Evolutionary conservation across 768 basidiomycete genomes (phyloP), one percentile per base, ranked within the genome.

Genomic region (Strobilomyces echinocephalus): DNA sequence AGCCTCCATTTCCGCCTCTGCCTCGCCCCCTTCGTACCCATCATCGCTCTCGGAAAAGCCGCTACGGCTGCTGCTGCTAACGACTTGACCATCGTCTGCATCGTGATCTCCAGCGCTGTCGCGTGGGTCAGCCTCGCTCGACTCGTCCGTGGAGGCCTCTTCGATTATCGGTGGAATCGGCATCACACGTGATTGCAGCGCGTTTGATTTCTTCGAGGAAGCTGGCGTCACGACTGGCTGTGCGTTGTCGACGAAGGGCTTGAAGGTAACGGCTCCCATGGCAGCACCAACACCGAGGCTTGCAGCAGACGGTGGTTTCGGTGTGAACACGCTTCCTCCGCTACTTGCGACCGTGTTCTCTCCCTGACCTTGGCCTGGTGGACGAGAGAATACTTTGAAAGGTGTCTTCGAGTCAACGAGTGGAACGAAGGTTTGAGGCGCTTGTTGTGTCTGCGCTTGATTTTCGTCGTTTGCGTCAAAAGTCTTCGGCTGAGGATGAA

Each of bases 361-460:
- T 24, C 68, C 64, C 43, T 77, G 73, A 39, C 76, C 74, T 43
- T 64, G 66, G 34, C 54, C 57, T 0, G 83, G 69, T n/a, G 77
- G 88, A 15, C 85, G 79, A 53, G 82, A 87, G 68, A 91, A 91
- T 18, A 91, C 88, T 57, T 72, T 86, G 63, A 75, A 74, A 11
- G 76, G 74, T 14, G 72, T 64, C 49, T 73, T 66, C 8, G 70
- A 58, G 46, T 78, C 75, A 8, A 65, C 64, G 50, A 76, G 73
- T 3, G 77, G 73, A 26, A 67, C 65, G 50, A 76, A 75, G 74
- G 75, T 75, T 35, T 72, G 70, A 40, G 66, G 41, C 16, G 59
- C 49, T 45, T 56, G 55, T 10, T 55, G 62, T 30, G 45, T 36
- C 35, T 60, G 55, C 26, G 49, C 56, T 59, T 58, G 58, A 20